Conservation (phyloP, 495 filamentous ascomycete genomes). For the Talaromyces ruber region DNA sequence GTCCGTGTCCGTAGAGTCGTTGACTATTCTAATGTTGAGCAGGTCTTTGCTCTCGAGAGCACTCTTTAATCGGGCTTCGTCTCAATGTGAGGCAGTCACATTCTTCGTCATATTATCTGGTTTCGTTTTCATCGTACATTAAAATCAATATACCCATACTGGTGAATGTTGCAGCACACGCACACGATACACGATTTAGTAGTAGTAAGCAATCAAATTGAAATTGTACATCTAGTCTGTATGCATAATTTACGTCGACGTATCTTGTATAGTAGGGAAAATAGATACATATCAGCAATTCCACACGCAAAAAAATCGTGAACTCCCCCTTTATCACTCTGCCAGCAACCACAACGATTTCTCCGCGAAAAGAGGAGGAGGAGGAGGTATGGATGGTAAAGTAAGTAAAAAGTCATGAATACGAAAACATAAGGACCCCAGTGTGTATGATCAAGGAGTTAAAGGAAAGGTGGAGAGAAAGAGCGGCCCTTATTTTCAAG, state of each 20-base stretch:
- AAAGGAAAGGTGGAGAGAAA: too few species aligned
- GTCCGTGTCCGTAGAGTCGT: too few species aligned
- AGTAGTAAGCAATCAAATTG: not conserved
- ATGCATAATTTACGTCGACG: not conserved
- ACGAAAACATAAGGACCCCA: too few species aligned
- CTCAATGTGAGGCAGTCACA: too few species aligned
- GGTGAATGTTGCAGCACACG: not conserved
- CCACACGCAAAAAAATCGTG: too few species aligned
- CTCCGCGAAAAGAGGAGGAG: too few species aligned
- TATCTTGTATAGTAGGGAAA: not conserved
- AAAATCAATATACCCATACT: not conserved
- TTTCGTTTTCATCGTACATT: not conserved
- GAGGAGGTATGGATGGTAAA: too few species aligned
- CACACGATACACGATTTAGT: not conserved
- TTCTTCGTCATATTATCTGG: not conserved
- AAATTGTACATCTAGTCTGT: not conserved
- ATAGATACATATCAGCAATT: too few species aligned
- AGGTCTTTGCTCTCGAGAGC: slow-evolving; percentile 46
- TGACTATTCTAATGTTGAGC: slow-evolving; percentile 8
- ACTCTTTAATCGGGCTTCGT: slow-evolving; percentile 25
- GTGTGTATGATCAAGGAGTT: too few species aligned
- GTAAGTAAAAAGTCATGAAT: too few species aligned
- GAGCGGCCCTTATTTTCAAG: not conserved
- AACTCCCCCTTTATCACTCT: too few species aligned
- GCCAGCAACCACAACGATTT: too few species aligned